Percentiles rank a stretch among this genome's conserved stretches.
These are phyloP conservation scores for Eleusine coracana DNA, from an alignment of 176 grass and related monocot genomes.

Conservation along the genomic window DNA sequence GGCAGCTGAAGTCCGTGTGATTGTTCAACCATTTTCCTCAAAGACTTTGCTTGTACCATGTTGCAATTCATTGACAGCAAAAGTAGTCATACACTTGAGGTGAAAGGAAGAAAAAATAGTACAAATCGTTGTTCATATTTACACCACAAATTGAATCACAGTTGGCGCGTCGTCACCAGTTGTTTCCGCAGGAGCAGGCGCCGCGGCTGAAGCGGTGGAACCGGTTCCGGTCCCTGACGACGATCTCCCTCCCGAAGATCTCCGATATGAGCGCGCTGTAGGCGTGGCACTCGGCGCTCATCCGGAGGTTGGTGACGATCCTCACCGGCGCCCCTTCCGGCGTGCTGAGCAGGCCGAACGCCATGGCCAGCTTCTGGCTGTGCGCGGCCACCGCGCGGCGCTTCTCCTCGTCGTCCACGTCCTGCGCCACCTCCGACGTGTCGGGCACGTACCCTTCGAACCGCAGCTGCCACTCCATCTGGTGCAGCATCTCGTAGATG, in stretches of 20 bases:
- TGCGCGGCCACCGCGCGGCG: constrained; percentile 38
- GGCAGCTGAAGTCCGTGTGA: no score
- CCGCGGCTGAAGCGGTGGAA: constrained; percentile 74
- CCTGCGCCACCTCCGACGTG: constrained; percentile 60
- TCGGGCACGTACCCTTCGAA: constrained; percentile 63
- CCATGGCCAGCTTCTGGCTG: constrained; percentile 91
- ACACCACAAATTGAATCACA: constrained; percentile 30
- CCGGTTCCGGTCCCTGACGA: constrained; percentile 66
- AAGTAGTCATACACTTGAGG: constrained; percentile 25
- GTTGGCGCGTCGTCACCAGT: constrained; percentile 50
- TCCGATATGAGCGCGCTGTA: constrained; percentile 64
- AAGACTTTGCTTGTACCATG: neutral
- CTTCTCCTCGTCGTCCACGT: constrained; percentile 69
- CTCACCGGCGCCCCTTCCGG: constrained; percentile 49
- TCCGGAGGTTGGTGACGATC: constrained; percentile 74
- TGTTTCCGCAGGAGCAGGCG: constrained; percentile 55
- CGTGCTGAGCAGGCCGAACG: constrained; percentile 68
- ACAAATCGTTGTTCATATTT: constrained; percentile 21
- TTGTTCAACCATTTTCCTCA: neutral
- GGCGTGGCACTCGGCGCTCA: constrained; percentile 74
- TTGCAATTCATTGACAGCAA: constrained; percentile 30
- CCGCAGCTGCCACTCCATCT: constrained; percentile 78
- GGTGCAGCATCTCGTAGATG: constrained; percentile 80
- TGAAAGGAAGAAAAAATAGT: neutral
- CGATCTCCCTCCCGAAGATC: constrained; percentile 61